Conservation (phyloP, 768 basidiomycete species). For the Kwoniella dendrophila region DNA sequence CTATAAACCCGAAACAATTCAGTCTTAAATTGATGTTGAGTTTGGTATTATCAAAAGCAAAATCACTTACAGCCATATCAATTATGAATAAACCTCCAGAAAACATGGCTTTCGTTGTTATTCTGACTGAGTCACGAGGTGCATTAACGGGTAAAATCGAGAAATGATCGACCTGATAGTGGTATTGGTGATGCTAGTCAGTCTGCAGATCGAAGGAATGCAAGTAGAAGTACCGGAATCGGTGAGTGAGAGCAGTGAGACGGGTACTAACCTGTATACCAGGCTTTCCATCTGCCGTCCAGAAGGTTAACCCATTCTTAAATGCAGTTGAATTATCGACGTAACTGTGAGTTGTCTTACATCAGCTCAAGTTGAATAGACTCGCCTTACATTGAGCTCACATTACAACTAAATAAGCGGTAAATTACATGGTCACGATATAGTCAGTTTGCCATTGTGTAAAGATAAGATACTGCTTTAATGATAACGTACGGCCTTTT, state of each 20-base stretch:
- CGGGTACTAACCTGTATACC: constrained; percentile 50
- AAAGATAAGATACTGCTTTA: constrained; percentile 2
- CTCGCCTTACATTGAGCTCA: too few relatives aligned
- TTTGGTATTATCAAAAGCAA: neutral
- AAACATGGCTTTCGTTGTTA: constrained; percentile 46
- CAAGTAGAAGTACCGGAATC: too few relatives aligned
- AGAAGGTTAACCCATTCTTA: constrained; percentile 46
- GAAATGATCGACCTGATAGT: constrained; percentile 49
- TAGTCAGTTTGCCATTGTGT: too few relatives aligned
- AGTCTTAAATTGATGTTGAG: neutral
- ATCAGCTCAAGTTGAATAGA: too few relatives aligned
- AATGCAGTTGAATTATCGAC: constrained; percentile 42
- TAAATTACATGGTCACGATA: too few relatives aligned
- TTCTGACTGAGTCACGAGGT: constrained; percentile 43
- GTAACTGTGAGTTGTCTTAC: constrained; percentile 31
- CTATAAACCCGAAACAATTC: neutral
- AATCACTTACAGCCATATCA: constrained; percentile 37
- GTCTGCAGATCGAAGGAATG: too few relatives aligned
- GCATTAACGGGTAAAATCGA: constrained; percentile 22
- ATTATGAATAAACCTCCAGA: constrained; percentile 52
- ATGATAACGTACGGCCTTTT: constrained; percentile 50
- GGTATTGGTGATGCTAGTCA: too few relatives aligned
- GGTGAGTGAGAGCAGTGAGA: neutral
- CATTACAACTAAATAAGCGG: constrained; percentile 39
- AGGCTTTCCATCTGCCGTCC: constrained; percentile 44